phyloP scores from a whole-genome alignment of 768 basidiomycete genomes.

The Holtermanniella nyarrowii region DNA sequence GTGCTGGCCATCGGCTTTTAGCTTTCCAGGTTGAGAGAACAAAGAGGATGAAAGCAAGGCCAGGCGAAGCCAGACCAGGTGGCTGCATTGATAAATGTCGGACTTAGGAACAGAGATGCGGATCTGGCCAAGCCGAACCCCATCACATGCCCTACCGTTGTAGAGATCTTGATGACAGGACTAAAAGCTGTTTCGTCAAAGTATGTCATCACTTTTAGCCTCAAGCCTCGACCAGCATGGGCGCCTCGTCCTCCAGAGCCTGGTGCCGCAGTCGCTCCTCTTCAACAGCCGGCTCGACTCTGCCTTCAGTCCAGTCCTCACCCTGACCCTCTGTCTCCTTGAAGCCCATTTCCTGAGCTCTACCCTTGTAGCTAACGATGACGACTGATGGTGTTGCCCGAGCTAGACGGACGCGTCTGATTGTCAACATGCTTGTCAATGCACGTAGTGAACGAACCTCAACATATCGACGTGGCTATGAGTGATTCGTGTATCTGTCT shows the following conservation, averaged over 20 bases:
- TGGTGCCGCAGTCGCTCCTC: no score
- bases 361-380: not conserved
- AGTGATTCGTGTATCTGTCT: slow-evolving; percentile 21
- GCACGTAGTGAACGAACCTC: slow-evolving; percentile 1
- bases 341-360: not conserved
- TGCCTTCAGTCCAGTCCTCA: not conserved
- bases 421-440: not conserved
- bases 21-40: no score
- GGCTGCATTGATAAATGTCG: no score
- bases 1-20: no score
- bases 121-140: no score
- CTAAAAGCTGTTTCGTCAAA: no score
- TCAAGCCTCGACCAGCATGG: not conserved
- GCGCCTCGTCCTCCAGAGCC: not conserved
- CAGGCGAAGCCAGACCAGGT: no score
- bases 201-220: no score
- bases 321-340: not conserved
- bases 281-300: not conserved
- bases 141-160: no score
- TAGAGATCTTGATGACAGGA: no score
- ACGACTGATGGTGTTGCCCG: not conserved
- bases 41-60: no score
- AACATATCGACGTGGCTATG: slow-evolving; percentile 29
- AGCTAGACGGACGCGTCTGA: not conserved
- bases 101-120: no score